Base-by-base conservation (phyloP, 2,329 filamentous ascomycete species). In the Neonectria hederae region DNA sequence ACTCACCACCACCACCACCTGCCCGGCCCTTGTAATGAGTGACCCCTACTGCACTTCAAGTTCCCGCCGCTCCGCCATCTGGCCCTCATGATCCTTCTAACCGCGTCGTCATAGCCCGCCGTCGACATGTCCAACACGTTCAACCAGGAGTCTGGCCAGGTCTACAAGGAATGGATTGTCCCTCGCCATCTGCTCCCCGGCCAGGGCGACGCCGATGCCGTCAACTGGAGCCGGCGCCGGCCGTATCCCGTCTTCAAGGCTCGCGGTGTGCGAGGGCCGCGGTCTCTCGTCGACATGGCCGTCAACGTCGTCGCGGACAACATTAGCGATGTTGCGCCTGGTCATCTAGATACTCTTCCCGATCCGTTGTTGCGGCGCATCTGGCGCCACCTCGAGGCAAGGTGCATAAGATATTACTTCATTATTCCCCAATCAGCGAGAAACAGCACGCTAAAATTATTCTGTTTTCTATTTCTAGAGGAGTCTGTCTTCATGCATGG, bases 401-500 rank as follows among this genome's bases (percentile, higher is more conserved):
- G 80, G 80, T 81, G 19, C 46, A 45, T 38, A 54, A 46, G 6
- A 21, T 17, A 22, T 32, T 52, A 54, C 49, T 59, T 42, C 22
- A 17, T 45, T 28, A 5, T 21, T n/a, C 21, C 35, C 53, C 54
- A 54, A 62, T 46, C 21, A 22, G 46, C 38, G 14, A 22, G 43
- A 38, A 30, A 10, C 5, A 57, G 58, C 65, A 6, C 65, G 38
- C 28, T 49, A n/a, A 51, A 9, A 11, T 8, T 9, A 35, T 13
- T 5, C 9, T 21, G 5, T 40, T 19, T 22, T 7, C 48, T 17
- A 8, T 46, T n/a, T 24, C 7, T 48, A 80, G 78, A 65, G 78
- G 79, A 4, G 72, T 76, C 13, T 78, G 76, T 57, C 72, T 82
- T 21, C 79, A 82, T 53, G 79, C 77, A 1, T 82, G 80, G 80